A percentile compares a stretch with the other conserved stretches of the same genome.
Evolutionary conservation across 345 rosid genomes (phyloP).

Genomic region (Brassica incana): DNA sequence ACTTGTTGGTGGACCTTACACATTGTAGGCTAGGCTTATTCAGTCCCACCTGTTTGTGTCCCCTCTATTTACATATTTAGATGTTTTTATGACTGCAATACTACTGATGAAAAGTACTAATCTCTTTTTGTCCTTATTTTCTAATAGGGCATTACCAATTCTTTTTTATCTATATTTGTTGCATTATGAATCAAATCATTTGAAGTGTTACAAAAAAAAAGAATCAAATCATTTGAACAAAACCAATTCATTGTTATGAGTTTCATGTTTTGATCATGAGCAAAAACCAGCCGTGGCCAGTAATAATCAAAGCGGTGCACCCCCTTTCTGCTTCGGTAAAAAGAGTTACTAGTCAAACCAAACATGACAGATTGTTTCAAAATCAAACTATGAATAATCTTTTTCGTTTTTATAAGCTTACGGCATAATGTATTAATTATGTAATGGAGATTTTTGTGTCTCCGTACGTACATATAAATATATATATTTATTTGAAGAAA

Average conservation of each 20-base stretch:
- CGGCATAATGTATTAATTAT: neutral
- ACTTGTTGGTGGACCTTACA: constrained; percentile 33
- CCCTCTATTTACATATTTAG: constrained; percentile 12
- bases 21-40: constrained; percentile 17
- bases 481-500: neutral
- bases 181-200: neutral
- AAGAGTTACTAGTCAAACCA: neutral
- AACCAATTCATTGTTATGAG: neutral
- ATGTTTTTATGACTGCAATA: constrained; percentile 3
- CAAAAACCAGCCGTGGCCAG: neutral
- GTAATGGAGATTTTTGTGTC: neutral
- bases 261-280: neutral
- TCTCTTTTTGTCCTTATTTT: neutral
- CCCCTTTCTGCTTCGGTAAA: neutral
- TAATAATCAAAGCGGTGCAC: neutral
- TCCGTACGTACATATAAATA: neutral
- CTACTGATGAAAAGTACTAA: neutral
- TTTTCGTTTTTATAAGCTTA: neutral
- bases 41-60: constrained; percentile 32
- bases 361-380: neutral
- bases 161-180: neutral
- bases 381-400: neutral
- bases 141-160: neutral
- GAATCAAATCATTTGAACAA: neutral
- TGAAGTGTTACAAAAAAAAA: neutral